Evolutionary conservation across 2,329 filamentous ascomycete genomes (phyloP).

Genomic region (Sarocladiaceae sp.): DNA sequence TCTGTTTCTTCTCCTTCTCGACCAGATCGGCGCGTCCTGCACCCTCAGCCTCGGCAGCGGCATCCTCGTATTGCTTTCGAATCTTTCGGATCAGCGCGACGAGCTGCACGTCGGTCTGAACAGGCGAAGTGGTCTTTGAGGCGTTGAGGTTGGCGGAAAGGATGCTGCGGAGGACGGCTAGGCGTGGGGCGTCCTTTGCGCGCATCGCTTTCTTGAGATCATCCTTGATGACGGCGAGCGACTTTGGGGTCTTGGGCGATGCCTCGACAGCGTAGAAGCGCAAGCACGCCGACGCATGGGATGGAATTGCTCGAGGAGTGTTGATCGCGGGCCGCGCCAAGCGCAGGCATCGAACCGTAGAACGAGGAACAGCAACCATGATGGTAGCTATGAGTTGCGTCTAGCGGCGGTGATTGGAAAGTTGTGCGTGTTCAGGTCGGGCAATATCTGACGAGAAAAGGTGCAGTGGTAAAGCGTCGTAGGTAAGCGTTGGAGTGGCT

Average conservation of each 20-base stretch:
- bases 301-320: conserved; percentile 4
- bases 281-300: conserved; percentile 11
- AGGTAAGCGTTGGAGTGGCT: no score
- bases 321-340: not conserved
- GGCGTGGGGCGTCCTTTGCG: conserved; percentile 55
- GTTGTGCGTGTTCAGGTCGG: no score
- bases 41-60: conserved; percentile 55
- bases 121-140: conserved; percentile 64
- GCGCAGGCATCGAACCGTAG: not conserved
- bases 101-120: conserved; percentile 63
- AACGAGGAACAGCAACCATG: not conserved
- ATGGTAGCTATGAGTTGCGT: not conserved
- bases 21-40: conserved; percentile 63
- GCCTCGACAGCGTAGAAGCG: conserved; percentile 25
- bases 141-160: conserved; percentile 68
- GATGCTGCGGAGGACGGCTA: conserved; percentile 62
- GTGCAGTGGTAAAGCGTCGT: no score
- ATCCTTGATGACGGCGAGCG: conserved; percentile 45
- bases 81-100: conserved; percentile 62
- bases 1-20: conserved; percentile 62
- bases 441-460: no score
- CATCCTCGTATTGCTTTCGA: conserved; percentile 49
- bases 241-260: not conserved
- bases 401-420: no score
- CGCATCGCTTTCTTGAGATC: conserved; percentile 63